Evolutionary conservation across 192 early-diverging fungal genomes (phyloP).

Genomic region (Borealophlyctis nickersoniae): DNA sequence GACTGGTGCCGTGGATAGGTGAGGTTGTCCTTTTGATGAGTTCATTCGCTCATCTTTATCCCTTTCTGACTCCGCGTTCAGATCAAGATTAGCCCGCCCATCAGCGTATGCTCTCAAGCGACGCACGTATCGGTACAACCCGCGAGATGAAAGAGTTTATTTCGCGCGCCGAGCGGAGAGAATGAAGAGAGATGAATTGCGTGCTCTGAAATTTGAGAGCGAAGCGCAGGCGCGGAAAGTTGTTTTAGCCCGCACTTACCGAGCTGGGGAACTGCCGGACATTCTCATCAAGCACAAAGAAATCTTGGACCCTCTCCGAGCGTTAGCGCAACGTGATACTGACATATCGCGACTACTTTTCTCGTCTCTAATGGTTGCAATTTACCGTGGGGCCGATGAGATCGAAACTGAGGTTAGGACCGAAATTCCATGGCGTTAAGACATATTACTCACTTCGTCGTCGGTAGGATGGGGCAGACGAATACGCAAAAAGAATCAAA

Average conservation of each 20-base stretch:
- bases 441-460: no score
- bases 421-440: no score
- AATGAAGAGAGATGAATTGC: slow-evolving; percentile 29
- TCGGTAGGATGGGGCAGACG: slow-evolving; percentile 5
- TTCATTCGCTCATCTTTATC: no score
- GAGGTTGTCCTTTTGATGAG: no score
- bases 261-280: slow-evolving; percentile 74
- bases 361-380: slow-evolving; percentile 1
- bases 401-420: background rate
- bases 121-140: background rate
- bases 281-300: slow-evolving; percentile 68
- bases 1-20: no score
- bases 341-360: slow-evolving; percentile 51
- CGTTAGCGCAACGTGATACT: slow-evolving; percentile 52
- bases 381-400: background rate
- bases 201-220: slow-evolving; percentile 37
- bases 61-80: no score
- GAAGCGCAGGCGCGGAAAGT: slow-evolving; percentile 51
- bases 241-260: slow-evolving; percentile 58
- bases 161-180: slow-evolving; percentile 46
- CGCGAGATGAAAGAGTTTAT: slow-evolving; percentile 20
- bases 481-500: slow-evolving; percentile 11
- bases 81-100: no score
- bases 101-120: background rate
- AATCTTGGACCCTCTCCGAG: slow-evolving; percentile 63